Evolutionary conservation across 331 rosid species (phyloP).

Genomic region (Rhamnella rubrinervis): DNA sequence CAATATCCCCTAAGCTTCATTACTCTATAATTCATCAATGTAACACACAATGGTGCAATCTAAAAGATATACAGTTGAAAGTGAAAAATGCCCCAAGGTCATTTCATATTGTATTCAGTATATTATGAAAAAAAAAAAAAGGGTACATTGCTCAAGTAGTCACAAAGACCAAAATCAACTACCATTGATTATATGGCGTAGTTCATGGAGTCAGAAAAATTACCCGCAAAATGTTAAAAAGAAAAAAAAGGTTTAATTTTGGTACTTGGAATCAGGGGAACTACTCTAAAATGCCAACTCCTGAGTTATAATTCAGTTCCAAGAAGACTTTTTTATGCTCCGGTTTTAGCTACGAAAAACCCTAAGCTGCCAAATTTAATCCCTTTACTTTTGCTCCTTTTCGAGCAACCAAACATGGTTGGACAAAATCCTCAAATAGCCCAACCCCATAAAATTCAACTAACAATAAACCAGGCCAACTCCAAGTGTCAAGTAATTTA

Average conservation of each 20-base stretch:
- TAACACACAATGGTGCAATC: not conserved
- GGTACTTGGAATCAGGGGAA: not conserved
- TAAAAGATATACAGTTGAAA: too few relatives aligned
- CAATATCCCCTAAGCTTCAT: too few relatives aligned
- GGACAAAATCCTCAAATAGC: not conserved
- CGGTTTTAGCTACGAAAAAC: too few relatives aligned
- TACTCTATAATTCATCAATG: not conserved
- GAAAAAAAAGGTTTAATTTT: not conserved
- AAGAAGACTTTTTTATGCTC: too few relatives aligned
- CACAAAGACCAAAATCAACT: too few relatives aligned
- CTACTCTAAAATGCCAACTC: too few relatives aligned
- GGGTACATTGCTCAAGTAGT: too few relatives aligned
- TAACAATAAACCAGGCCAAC: not conserved
- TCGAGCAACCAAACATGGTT: constrained; percentile 2
- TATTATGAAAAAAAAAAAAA: too few relatives aligned
- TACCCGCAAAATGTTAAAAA: not conserved
- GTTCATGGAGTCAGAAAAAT: not conserved
- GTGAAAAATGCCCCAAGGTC: too few relatives aligned
- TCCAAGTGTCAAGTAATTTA: not conserved
- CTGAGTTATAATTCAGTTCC: too few relatives aligned
- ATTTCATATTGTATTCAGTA: too few relatives aligned
- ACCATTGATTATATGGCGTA: not conserved
- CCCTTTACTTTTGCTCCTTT: not conserved
- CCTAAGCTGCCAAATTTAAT: too few relatives aligned
- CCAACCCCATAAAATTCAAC: not conserved